phyloP scores from a whole-genome alignment of 1,284 basidiomycete genomes.

The Ganoderma lingzhi region DNA sequence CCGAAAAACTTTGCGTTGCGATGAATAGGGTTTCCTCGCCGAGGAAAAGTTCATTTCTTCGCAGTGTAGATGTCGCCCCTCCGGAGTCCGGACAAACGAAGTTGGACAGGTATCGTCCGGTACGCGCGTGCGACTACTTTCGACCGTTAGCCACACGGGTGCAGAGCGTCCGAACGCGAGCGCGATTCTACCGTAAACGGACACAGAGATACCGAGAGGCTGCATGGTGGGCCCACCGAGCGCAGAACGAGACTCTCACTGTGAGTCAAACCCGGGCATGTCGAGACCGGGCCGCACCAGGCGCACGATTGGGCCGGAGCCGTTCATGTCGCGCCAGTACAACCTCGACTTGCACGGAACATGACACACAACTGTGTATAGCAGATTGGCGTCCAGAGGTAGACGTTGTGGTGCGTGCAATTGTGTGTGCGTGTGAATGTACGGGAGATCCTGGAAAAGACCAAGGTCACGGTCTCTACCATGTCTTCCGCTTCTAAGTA shows the following conservation, averaged over 20 bases:
- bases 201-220: background rate
- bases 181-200: background rate
- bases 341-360: background rate
- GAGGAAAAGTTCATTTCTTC: too few species aligned
- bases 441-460: background rate
- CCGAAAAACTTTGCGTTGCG: too few species aligned
- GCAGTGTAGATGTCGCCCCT: background rate
- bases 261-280: background rate
- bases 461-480: background rate
- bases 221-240: background rate
- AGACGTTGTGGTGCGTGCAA: background rate
- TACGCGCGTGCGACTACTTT: background rate
- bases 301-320: background rate
- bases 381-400: background rate
- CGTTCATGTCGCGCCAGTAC: background rate
- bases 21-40: too few species aligned
- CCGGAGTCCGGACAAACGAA: background rate
- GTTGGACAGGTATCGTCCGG: background rate
- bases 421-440: background rate
- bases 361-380: background rate
- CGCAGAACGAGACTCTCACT: background rate
- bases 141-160: background rate
- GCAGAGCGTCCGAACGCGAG: background rate
- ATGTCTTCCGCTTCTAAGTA: background rate
- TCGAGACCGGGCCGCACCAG: background rate